Evolutionary conservation across 192 early-diverging fungal species (phyloP), one percentile per base, ranked within the genome.

Genomic region (Jimgerdemannia flammicorona): DNA sequence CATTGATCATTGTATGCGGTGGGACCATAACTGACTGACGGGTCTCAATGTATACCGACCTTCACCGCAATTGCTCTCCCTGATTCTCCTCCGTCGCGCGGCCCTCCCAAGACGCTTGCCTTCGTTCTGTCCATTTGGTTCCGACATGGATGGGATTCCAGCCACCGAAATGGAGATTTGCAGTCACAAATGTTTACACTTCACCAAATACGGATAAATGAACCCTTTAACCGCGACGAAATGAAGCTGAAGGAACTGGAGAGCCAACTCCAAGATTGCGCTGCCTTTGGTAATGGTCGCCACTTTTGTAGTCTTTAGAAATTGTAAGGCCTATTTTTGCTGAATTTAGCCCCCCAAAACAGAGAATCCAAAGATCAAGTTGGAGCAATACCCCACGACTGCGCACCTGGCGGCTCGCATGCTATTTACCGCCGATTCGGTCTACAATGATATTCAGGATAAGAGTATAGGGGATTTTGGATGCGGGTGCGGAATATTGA

Each of bases 301-400:
- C 29, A 66, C 63, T 17, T 8, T 41, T 20, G 19, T 74, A 44
- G 64, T 40, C 43, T n/a, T 67, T 43, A 64, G 6, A 39, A 19
- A 59, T 72, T 63, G 3, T 44, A 67, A 59, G 19, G 11, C 1
- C 43, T 78, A 72, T 29, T 29, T 29, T 29, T 29, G 29, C 29
- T 29, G 29, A 29, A 29, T 29, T 29, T 29, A 29, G 29, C 29
- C 29, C 29, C 40, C 69, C 14, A 66, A 65, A 39, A 59, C 72
- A 86, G 85, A 82, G 7, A 80, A 87, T 18, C 91, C 90, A 65
- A 93, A 94, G 81, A 86, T 92, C 71, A 87, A 91, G 72, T 84
- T 91, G 64, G 93, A 94, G 77, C 93, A 94, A 73, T 94, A 94
- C 77, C 90, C 90, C 0, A 94, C 93, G 14, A 90, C 91, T 0